Percentiles rank a stretch among this genome's conserved stretches.
Conservation (phyloP, 352 stramenopile genomes). For the Pythium grandisporangium region DNA sequence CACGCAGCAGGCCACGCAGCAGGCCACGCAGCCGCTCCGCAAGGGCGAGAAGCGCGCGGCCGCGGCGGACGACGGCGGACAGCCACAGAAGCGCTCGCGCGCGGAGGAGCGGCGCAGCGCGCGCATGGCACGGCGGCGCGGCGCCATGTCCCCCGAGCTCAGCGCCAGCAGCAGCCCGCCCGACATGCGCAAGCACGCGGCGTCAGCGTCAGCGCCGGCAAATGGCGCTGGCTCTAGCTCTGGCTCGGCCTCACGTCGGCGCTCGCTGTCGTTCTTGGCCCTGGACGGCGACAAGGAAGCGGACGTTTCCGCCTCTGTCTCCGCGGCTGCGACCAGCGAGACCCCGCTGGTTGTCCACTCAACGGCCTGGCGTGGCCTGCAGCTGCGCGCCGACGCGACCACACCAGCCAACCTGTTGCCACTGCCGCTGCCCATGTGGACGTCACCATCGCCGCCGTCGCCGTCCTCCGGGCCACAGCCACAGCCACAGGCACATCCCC, state of each 20-base stretch:
- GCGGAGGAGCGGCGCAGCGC: constrained; percentile 35
- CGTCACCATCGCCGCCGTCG: too few relatives aligned
- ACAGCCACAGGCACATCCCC: too few relatives aligned
- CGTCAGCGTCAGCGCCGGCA: too few relatives aligned
- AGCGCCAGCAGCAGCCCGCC: too few relatives aligned
- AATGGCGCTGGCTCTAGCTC: too few relatives aligned
- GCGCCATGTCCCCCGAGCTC: constrained; percentile 26
- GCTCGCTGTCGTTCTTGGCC: constrained; percentile 3
- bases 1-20: constrained; percentile 27
- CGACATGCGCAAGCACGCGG: too few relatives aligned
- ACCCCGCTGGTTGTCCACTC: constrained; percentile 38
- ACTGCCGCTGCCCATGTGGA: too few relatives aligned
- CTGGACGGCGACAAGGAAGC: constrained; percentile 8
- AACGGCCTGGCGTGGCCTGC: constrained; percentile 50
- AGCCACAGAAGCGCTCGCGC: constrained; percentile 27
- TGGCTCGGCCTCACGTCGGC: too few relatives aligned
- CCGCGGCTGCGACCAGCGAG: too few relatives aligned
- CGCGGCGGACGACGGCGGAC: neutral
- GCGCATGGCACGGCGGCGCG: constrained; percentile 33
- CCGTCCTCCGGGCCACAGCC: too few relatives aligned
- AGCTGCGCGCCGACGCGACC: constrained; percentile 7
- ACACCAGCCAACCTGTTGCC: constrained; percentile 32
- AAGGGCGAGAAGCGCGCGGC: constrained; percentile 25
- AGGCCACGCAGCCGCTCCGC: constrained; percentile 15
- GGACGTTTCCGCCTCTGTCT: too few relatives aligned